phyloP scores from a whole-genome alignment of 495 filamentous ascomycete species.

The Oidiodendron maius region DNA sequence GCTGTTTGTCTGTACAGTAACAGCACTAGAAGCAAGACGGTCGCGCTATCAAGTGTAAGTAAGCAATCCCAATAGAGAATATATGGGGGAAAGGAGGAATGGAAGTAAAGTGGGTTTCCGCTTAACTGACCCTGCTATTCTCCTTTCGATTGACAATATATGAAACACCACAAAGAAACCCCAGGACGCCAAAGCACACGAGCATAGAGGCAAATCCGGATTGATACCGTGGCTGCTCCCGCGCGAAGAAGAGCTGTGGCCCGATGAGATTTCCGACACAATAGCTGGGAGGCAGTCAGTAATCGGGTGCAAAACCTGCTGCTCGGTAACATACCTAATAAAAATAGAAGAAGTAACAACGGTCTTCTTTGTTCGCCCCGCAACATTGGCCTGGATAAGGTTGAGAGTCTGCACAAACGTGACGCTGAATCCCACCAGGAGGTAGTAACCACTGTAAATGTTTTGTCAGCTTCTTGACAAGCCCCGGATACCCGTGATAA shows the following conservation, averaged over 20 bases:
- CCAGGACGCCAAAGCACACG: background rate
- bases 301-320: background rate
- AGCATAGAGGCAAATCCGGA: background rate
- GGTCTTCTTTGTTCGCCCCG: background rate
- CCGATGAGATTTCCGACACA: background rate
- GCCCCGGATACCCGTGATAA: background rate
- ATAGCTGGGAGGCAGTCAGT: background rate
- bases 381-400: background rate
- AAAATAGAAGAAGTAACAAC: background rate
- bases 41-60: background rate
- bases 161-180: background rate
- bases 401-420: background rate
- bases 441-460: background rate
- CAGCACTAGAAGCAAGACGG: background rate
- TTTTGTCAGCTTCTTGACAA: background rate
- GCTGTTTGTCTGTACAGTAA: background rate
- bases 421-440: background rate
- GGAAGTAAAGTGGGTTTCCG: background rate
- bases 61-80: background rate
- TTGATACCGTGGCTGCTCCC: background rate
- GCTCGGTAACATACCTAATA: background rate
- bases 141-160: background rate
- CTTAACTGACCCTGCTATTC: background rate
- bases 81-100: background rate
- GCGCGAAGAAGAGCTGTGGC: background rate